Conservation (phyloP, 2,329 filamentous ascomycete species). For the Blastomyces percursus region DNA sequence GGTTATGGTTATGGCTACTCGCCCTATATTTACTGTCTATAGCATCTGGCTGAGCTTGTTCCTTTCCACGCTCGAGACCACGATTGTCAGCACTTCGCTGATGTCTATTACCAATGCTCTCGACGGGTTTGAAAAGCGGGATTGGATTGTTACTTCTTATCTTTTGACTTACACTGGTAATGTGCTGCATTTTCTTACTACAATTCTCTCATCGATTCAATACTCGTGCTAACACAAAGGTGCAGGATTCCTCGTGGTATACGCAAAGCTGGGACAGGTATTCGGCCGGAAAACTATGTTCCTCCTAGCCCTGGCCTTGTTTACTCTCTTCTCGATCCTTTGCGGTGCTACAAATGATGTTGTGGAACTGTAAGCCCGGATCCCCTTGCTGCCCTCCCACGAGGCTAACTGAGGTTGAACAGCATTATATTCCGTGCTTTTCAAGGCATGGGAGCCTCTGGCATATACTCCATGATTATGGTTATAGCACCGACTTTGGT, state of each 20-base stretch:
- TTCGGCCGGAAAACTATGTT: constrained; percentile 34
- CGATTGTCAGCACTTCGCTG: constrained; percentile 43
- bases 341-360: constrained; percentile 22
- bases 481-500: constrained; percentile 17
- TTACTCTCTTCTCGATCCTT: constrained; percentile 31
- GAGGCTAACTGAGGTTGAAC: neutral
- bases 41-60: constrained; percentile 27
- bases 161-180: constrained; percentile 40
- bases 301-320: constrained; percentile 29
- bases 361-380: neutral
- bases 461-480: constrained; percentile 17
- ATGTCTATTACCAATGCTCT: constrained; percentile 37
- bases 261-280: constrained; percentile 39
- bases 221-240: neutral
- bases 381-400: neutral
- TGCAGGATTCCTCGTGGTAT: constrained; percentile 33
- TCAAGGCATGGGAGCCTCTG: constrained; percentile 20
- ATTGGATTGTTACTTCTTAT: constrained; percentile 42
- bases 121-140: constrained; percentile 26
- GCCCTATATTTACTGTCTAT: no score
- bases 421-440: constrained; percentile 21
- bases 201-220: neutral
- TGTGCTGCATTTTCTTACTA: neutral
- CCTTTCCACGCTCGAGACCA: constrained; percentile 40
- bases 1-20: no score